Conservation (phyloP, 768 basidiomycete genomes). For the Agrocybe pediades region DNA sequence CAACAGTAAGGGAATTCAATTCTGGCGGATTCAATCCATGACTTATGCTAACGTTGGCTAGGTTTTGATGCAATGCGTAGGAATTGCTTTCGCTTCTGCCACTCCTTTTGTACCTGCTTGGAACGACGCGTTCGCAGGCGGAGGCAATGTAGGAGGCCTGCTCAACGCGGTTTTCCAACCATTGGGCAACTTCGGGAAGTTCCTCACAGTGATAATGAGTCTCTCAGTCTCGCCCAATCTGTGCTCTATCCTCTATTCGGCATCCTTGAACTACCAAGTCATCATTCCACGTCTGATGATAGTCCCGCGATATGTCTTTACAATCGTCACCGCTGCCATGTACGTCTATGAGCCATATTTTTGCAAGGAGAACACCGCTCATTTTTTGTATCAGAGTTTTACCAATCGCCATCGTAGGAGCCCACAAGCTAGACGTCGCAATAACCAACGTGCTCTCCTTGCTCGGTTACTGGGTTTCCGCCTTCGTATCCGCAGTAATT, state of each 20-base stretch:
- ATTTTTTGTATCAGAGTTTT: slow-evolving; percentile 46
- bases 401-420: slow-evolving; percentile 70
- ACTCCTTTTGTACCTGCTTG: slow-evolving; percentile 58
- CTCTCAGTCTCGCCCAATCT: slow-evolving; percentile 81
- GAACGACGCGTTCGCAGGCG: slow-evolving; percentile 49
- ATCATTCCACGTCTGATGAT: slow-evolving; percentile 57
- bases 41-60: slow-evolving; percentile 10
- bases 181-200: slow-evolving; percentile 71
- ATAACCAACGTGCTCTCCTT: slow-evolving; percentile 76
- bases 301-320: slow-evolving; percentile 77
- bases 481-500: slow-evolving; percentile 60
- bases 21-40: background rate
- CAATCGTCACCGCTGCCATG: slow-evolving; percentile 69
- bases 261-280: slow-evolving; percentile 71
- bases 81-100: slow-evolving; percentile 65
- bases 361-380: background rate
- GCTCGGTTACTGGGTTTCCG: slow-evolving; percentile 65
- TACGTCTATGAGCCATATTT: slow-evolving; percentile 30
- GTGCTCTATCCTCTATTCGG: slow-evolving; percentile 79
- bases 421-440: slow-evolving; percentile 66
- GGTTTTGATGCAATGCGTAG: slow-evolving; percentile 46
- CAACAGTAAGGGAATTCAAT: slow-evolving; percentile 40
- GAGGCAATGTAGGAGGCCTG: slow-evolving; percentile 67
- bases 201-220: slow-evolving; percentile 76
- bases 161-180: slow-evolving; percentile 71